Evolutionary conservation across 75 land plant genomes (phyloP).

Genomic region (Cryptomeria japonica): DNA sequence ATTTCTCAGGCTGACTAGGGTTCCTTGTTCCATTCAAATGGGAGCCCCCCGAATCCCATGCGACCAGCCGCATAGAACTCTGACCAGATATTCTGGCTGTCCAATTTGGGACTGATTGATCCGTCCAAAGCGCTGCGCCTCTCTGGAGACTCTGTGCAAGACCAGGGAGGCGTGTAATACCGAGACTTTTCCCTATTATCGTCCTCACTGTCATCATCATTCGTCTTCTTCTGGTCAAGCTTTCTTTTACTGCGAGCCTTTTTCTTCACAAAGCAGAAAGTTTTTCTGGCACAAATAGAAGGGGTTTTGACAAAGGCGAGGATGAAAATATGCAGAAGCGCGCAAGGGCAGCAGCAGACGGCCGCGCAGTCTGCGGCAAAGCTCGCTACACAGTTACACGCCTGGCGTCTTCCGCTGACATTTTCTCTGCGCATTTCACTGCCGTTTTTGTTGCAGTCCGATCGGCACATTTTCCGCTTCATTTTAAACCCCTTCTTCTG

Average conservation of each 20-base stretch:
- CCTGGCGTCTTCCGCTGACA: background rate
- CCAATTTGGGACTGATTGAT: background rate
- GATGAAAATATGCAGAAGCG: conserved; percentile 21
- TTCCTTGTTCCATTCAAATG: background rate
- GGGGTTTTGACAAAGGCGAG: conserved; percentile 47
- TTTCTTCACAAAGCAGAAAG: background rate
- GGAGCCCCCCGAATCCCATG: conserved; percentile 1
- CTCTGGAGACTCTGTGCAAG: background rate
- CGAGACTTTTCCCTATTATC: background rate
- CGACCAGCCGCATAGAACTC: background rate
- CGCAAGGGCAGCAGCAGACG: conserved; percentile 52
- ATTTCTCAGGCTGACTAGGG: background rate
- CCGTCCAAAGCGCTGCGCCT: background rate
- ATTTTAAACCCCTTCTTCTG: background rate
- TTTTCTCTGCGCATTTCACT: background rate
- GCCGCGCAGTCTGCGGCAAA: conserved; percentile 61
- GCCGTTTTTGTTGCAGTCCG: background rate
- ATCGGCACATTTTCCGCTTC: background rate
- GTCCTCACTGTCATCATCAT: background rate
- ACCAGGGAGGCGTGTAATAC: background rate
- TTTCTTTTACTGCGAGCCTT: background rate
- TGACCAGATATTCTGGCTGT: conserved; percentile 2
- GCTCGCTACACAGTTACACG: conserved; percentile 20
- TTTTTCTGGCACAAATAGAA: conserved; percentile 33
- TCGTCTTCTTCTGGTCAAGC: background rate